Conservation (phyloP, 1,139 yeast genomes). For the Sugiyamaella castrensis region DNA sequence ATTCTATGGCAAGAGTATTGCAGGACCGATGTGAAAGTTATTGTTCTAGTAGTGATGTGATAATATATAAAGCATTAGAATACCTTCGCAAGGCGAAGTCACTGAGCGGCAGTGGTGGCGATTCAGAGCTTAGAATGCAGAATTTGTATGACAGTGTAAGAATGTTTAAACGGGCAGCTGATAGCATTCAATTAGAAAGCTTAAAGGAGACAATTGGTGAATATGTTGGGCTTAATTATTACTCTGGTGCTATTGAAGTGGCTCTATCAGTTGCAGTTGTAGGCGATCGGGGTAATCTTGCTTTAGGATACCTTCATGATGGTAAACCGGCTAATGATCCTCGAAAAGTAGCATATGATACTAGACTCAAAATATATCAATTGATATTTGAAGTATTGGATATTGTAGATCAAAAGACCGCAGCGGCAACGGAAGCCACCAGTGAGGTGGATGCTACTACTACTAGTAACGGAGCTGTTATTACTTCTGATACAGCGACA, state of each 20-base stretch:
- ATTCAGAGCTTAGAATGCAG: constrained; percentile 64
- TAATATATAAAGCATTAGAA: constrained; percentile 91
- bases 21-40: constrained; percentile 95
- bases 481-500: constrained; percentile 44
- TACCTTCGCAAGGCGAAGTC: constrained; percentile 78
- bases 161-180: constrained; percentile 77
- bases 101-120: constrained; percentile 48
- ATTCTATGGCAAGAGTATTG: constrained; percentile 78
- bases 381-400: constrained; percentile 71
- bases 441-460: not conserved
- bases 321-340: constrained; percentile 50
- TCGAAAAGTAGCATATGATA: constrained; percentile 43
- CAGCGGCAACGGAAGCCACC: constrained; percentile 43
- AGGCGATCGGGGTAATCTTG: constrained; percentile 58
- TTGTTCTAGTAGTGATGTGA: constrained; percentile 90
- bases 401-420: constrained; percentile 65
- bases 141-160: constrained; percentile 73
- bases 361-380: constrained; percentile 61
- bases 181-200: constrained; percentile 72
- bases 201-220: constrained; percentile 76
- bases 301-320: constrained; percentile 52
- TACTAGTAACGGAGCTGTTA: constrained; percentile 25
- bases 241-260: constrained; percentile 83
- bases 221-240: constrained; percentile 73
- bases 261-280: constrained; percentile 73